These are phyloP conservation scores for Xylaria sp. DNA, from an alignment of 2,329 filamentous ascomycete species.

Conservation along the genomic window DNA sequence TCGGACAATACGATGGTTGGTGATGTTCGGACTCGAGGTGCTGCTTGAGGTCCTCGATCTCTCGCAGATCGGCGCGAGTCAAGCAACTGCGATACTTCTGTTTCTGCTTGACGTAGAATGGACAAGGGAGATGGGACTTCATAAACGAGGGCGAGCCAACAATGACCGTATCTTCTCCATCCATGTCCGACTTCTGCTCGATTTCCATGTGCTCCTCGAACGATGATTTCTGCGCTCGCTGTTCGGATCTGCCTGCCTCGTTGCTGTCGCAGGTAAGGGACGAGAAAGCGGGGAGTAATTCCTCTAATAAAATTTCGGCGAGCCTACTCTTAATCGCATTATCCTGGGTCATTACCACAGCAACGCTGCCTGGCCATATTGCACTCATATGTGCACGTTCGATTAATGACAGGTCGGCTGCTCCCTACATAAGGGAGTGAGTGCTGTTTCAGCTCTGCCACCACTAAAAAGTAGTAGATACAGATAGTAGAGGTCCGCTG, in stretches of 20 bases:
- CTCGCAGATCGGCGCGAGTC: slow-evolving; percentile 22
- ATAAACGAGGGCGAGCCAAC: neutral
- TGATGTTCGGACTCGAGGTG: slow-evolving; percentile 38
- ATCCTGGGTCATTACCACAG: too few species aligned
- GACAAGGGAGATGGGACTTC: slow-evolving; percentile 16
- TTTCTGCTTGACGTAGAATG: slow-evolving; percentile 31
- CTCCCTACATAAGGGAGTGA: too few species aligned
- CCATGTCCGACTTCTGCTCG: neutral
- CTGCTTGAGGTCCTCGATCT: slow-evolving; percentile 36
- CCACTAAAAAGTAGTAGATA: too few species aligned
- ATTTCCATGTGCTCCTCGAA: neutral
- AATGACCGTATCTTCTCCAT: neutral
- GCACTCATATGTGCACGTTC: too few species aligned
- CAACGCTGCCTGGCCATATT: too few species aligned
- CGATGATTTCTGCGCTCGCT: neutral
- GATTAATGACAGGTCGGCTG: too few species aligned
- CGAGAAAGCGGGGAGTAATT: neutral
- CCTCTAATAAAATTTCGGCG: neutral
- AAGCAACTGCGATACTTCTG: slow-evolving; percentile 31
- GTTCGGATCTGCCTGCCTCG: neutral
- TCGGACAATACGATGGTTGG: slow-evolving; percentile 40
- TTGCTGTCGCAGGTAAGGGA: neutral
- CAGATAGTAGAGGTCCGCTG: too few species aligned
- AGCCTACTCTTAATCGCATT: neutral
- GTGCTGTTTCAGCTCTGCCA: too few species aligned